Conservation (phyloP, 2,329 filamentous ascomycete genomes). For the Nothopassalora personata region DNA sequence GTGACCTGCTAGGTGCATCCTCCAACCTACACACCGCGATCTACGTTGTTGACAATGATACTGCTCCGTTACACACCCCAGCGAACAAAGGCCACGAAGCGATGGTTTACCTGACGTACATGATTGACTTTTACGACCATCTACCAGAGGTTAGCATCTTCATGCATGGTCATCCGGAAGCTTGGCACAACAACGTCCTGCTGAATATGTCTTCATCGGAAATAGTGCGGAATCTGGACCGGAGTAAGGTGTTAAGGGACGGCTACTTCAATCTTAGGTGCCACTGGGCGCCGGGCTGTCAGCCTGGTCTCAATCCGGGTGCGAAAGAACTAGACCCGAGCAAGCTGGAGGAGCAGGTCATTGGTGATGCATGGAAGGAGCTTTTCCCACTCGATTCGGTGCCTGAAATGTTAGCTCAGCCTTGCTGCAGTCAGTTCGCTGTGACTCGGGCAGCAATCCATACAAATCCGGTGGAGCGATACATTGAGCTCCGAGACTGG, state of each 20-base stretch:
- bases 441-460: conserved; percentile 53
- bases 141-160: conserved; percentile 57
- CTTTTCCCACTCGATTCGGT: conserved; percentile 45
- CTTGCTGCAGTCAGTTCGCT: conserved; percentile 62
- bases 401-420: conserved; percentile 50
- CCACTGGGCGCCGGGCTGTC: conserved; percentile 52
- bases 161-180: conserved; percentile 54
- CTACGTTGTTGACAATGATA: conserved; percentile 19
- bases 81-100: conserved; percentile 59
- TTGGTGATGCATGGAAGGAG: conserved; percentile 43
- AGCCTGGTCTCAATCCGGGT: conserved; percentile 49
- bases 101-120: conserved; percentile 57
- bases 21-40: conserved; percentile 13
- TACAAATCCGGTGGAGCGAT: conserved; percentile 49
- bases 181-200: conserved; percentile 55
- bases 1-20: conserved; percentile 13
- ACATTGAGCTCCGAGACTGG: conserved; percentile 56
- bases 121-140: conserved; percentile 56
- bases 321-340: conserved; percentile 30
- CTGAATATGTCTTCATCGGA: conserved; percentile 40
- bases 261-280: conserved; percentile 53
- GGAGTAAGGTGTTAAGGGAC: conserved; percentile 42
- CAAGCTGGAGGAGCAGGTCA: conserved; percentile 42
- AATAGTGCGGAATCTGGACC: conserved; percentile 43
- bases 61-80: conserved; percentile 46